These are phyloP conservation scores for Leccinum subgranulosum DNA, from an alignment of 768 basidiomycete genomes.

Conservation along the genomic window DNA sequence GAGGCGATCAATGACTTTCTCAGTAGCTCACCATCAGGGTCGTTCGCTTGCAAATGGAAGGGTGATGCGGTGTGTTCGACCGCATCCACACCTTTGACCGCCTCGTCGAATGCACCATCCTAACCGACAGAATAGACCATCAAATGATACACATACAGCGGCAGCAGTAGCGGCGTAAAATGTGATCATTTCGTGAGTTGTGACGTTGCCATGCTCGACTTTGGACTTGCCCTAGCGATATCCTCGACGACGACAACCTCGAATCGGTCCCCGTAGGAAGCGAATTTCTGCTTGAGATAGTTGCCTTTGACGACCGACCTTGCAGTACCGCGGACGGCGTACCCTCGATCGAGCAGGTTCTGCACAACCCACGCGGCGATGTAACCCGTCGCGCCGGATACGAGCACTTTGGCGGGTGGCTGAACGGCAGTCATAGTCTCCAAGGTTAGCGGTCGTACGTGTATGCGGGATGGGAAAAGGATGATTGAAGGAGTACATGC, in stretches of 20 bases:
- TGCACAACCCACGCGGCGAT: neutral
- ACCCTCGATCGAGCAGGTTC: neutral
- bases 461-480: no score
- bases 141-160: neutral
- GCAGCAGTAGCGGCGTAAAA: neutral
- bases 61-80: neutral
- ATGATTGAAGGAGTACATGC: no score
- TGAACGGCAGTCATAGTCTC: neutral
- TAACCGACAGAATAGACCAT: slow-evolving; percentile 13
- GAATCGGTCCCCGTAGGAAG: neutral
- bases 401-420: neutral
- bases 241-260: neutral
- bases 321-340: neutral
- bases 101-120: slow-evolving; percentile 75
- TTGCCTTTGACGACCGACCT: neutral
- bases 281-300: neutral
- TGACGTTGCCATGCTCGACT: neutral
- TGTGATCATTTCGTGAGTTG: neutral
- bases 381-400: neutral
- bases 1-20: neutral
- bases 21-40: neutral
- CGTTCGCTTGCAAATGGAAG: neutral
- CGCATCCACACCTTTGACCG: slow-evolving; percentile 73
- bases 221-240: neutral
- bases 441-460: neutral